Base-by-base conservation (phyloP, 2,329 filamentous ascomycete species). In the Penicillium sp. region DNA sequence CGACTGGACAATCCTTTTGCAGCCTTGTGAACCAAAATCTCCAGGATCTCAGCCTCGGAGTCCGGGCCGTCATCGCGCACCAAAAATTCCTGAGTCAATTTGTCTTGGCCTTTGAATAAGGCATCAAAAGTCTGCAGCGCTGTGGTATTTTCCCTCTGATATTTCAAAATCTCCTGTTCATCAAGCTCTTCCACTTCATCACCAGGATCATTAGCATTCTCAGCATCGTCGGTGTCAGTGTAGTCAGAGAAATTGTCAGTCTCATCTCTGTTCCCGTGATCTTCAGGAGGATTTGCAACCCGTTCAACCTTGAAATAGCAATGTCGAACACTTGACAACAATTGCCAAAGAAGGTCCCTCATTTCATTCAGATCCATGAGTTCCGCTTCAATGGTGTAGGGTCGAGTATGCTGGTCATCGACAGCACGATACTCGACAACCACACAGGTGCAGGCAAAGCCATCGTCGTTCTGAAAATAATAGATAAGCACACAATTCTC, bases 401-500 rank as follows among this genome's bases (percentile, higher is more conserved):
- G 30, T 19, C 54, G 19, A 1, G 53, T 60, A 42, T 68, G 64
- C 1, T 28, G 7, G 0, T 50, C 54, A 61, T 69, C 62, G 1
- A 59, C 13, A 8, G 57, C 19, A 22, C 67, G 64, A 33, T 67
- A 69, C 15, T 70, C 67, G 2, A 66, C 68, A 6, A 67, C 64
- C 9, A 70, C 63, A 12, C 56, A 65, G 6, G 68, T 70, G 45
- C 67, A 70, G 26, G 68, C 68, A 1, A 35, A 12, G 2, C 60
- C 65, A 50, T 58, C 59, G 24, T 61, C 57, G 26, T 56, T 63
- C 68, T 69, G 19, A 10, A 24, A 7, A 44, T 24, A 26, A n/a
- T 22, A 6, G 22, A 30, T 58, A 30, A 59, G 47, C 19, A 5
- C 22, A 26, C 8, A 7, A 4, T 15, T 10, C 2, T 19, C 15